Conservation (phyloP, 2,329 filamentous ascomycete species). For the Curvularia eragrostidis region DNA sequence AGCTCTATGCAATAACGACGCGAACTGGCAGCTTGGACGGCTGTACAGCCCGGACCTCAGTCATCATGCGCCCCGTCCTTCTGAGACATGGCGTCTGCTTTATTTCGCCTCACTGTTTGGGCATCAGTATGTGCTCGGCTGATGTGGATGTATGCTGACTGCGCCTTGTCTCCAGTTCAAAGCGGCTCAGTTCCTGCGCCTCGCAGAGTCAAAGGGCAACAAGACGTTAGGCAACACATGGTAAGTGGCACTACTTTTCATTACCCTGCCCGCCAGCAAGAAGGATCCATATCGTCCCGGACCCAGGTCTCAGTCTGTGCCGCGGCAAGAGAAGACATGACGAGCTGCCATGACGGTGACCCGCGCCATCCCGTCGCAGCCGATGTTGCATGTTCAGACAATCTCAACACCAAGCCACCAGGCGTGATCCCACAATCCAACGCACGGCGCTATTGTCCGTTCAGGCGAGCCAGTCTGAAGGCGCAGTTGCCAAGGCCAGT, state of each 20-base stretch:
- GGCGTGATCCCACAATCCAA: conserved; percentile 29
- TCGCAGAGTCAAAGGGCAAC: conserved; percentile 86
- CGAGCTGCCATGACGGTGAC: conserved; percentile 19
- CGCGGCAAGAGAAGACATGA: conserved; percentile 14
- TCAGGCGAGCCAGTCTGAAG: conserved; percentile 38
- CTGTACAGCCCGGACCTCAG: conserved; percentile 21
- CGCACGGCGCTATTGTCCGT: conserved; percentile 26
- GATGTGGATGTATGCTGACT: conserved; percentile 33
- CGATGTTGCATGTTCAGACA: conserved; percentile 25
- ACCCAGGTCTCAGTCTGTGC: conserved; percentile 23
- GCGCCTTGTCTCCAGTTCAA: conserved; percentile 66
- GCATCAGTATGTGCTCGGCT: conserved; percentile 45
- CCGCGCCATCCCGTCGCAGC: conserved; percentile 23
- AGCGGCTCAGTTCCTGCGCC: conserved; percentile 88
- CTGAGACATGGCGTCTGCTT: conserved; percentile 33
- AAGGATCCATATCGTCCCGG: conserved; percentile 30
- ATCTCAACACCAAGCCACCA: conserved; percentile 37
- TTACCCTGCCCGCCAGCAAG: conserved; percentile 17
- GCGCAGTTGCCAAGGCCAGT: conserved; percentile 39
- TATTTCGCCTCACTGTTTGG: conserved; percentile 51
- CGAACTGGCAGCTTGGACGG: conserved; percentile 35
- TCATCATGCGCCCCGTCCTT: conserved; percentile 34
- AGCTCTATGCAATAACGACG: conserved; percentile 25
- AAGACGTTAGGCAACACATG: conserved; percentile 94
- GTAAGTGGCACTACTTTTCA: conserved; percentile 59